Percentiles rank a stretch among this genome's conserved stretches.
These are phyloP conservation scores for Fusarium nurragi DNA, from an alignment of 2,329 filamentous ascomycete species.

Conservation along the genomic window DNA sequence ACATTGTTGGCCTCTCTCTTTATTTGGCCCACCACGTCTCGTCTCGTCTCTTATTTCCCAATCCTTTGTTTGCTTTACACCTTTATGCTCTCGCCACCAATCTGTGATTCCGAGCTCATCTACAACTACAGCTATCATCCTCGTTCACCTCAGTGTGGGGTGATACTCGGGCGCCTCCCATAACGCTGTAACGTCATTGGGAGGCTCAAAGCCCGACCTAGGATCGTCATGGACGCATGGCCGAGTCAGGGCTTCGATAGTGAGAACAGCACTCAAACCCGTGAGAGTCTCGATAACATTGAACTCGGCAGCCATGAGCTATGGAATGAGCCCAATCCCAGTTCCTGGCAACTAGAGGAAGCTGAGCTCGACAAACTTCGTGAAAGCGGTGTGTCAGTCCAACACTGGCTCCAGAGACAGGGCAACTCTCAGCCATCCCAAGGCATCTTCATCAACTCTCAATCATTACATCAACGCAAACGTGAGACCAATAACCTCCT, in stretches of 20 bases:
- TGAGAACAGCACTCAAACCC: slow-evolving; percentile 7
- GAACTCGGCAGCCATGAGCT: slow-evolving; percentile 6
- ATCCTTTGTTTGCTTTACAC: slow-evolving; percentile 15
- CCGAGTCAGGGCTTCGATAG: neutral
- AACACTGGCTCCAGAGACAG: slow-evolving; percentile 21
- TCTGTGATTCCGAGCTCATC: slow-evolving; percentile 10
- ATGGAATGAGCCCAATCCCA: slow-evolving; percentile 6
- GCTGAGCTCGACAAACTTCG: slow-evolving; percentile 2
- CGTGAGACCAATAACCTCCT: slow-evolving; percentile 14
- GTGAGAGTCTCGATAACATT: slow-evolving; percentile 19
- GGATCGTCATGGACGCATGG: slow-evolving; percentile 12
- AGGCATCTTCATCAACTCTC: slow-evolving; percentile 23
- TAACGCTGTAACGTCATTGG: slow-evolving; percentile 26
- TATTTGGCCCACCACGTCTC: slow-evolving; percentile 10
- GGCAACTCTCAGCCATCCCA: slow-evolving; percentile 25
- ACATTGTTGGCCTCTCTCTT: slow-evolving; percentile 13
- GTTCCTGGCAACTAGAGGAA: slow-evolving; percentile 13
- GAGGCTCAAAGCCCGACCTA: slow-evolving; percentile 2
- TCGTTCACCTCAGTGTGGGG: slow-evolving; percentile 20
- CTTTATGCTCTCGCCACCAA: slow-evolving; percentile 2
- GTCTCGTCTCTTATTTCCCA: slow-evolving; percentile 7
- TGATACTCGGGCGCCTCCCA: slow-evolving; percentile 22
- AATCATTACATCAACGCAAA: slow-evolving; percentile 15
- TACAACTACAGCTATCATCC: slow-evolving; percentile 12
- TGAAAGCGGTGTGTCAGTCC: slow-evolving; percentile 4